Conservation (phyloP, 768 basidiomycete species). For the Tubosaeta sp. region DNA sequence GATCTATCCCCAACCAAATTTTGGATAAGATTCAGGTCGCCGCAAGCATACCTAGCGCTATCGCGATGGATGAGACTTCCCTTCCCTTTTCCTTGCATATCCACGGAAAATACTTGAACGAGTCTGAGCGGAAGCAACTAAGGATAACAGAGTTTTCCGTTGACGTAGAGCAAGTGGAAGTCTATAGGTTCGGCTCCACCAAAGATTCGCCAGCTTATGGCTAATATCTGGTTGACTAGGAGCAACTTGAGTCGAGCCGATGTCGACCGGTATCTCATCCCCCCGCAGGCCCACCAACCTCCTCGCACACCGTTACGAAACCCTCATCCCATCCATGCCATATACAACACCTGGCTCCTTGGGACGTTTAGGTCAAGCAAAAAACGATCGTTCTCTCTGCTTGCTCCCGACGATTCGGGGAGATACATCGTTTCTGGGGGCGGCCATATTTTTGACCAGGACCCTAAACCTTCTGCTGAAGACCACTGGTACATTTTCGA, state of each 20-base stretch:
- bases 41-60: conserved; percentile 55
- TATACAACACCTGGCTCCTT: conserved; percentile 46
- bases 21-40: conserved; percentile 62
- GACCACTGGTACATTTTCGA: conserved; percentile 27
- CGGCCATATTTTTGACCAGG: conserved; percentile 44
- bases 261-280: conserved; percentile 49
- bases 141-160: conserved; percentile 53
- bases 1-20: conserved; percentile 47
- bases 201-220: background rate
- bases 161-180: conserved; percentile 61
- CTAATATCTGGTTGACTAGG: conserved; percentile 29
- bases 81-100: conserved; percentile 60
- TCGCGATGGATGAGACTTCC: conserved; percentile 41
- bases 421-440: conserved; percentile 46
- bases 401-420: conserved; percentile 44
- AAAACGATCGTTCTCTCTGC: conserved; percentile 42
- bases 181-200: conserved; percentile 49
- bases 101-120: conserved; percentile 49
- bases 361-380: conserved; percentile 21
- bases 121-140: conserved; percentile 49
- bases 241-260: conserved; percentile 40
- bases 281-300: conserved; percentile 54
- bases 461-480: conserved; percentile 17
- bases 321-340: conserved; percentile 44
- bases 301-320: conserved; percentile 54